These are phyloP conservation scores for Acaromyces ingoldii DNA, from an alignment of 1,284 basidiomycete species.

Conservation along the genomic window DNA sequence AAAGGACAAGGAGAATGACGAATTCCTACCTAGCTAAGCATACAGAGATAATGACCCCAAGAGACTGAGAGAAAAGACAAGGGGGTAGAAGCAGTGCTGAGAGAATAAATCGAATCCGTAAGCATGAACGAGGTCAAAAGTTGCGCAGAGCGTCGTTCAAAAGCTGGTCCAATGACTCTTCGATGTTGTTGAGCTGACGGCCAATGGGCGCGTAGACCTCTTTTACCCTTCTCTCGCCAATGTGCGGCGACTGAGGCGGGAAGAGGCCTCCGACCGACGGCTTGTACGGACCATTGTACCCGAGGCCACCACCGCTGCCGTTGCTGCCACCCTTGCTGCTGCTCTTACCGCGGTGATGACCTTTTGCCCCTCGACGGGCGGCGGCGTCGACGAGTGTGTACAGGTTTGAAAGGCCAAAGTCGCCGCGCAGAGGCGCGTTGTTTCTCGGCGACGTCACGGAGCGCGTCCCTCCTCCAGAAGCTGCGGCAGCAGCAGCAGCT, in stretches of 20 bases:
- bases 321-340: constrained; percentile 1
- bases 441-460: background rate
- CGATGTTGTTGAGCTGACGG: background rate
- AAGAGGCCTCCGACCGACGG: constrained; percentile 30
- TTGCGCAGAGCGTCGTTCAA: background rate
- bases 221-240: background rate
- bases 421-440: constrained; percentile 12
- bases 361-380: constrained; percentile 24
- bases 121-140: too few species aligned
- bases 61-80: too few species aligned
- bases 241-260: constrained; percentile 18
- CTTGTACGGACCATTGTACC: constrained; percentile 15
- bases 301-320: constrained; percentile 1
- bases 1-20: too few species aligned
- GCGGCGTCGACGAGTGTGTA: constrained; percentile 41
- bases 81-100: too few species aligned
- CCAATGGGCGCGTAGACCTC: constrained; percentile 1
- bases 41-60: too few species aligned
- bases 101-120: too few species aligned
- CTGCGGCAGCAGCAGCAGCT: constrained; percentile 1
- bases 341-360: background rate
- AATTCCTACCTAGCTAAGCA: too few species aligned
- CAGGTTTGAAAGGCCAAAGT: constrained; percentile 31
- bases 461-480: background rate
- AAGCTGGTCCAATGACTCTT: constrained; percentile 1